Conservation (phyloP, 2,329 filamentous ascomycete genomes). For the Knoxdaviesia capensis region DNA sequence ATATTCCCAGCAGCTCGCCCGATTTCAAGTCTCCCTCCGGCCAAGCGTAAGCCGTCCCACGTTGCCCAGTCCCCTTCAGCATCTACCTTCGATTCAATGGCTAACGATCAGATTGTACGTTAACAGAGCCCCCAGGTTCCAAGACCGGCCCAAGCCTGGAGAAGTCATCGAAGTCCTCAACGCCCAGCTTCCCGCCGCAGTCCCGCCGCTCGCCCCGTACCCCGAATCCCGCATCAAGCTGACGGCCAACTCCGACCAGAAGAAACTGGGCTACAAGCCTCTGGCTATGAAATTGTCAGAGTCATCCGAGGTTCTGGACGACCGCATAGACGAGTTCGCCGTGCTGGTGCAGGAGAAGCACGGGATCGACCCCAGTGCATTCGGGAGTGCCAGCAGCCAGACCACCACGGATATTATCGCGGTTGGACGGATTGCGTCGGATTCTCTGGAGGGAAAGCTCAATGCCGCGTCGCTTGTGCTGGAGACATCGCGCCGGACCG, state of each 20-base stretch:
- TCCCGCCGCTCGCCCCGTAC: slow-evolving; percentile 52
- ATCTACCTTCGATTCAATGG: not conserved
- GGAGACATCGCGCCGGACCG: slow-evolving; percentile 69
- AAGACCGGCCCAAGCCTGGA: slow-evolving; percentile 58
- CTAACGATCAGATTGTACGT: not conserved
- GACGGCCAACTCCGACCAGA: slow-evolving; percentile 69
- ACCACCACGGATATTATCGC: slow-evolving; percentile 75
- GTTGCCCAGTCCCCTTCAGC: not conserved
- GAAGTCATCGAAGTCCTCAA: slow-evolving; percentile 61
- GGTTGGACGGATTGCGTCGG: slow-evolving; percentile 78
- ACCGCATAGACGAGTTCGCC: slow-evolving; percentile 81
- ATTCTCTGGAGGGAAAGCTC: slow-evolving; percentile 67
- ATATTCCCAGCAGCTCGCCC: slow-evolving; percentile 22
- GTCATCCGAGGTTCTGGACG: slow-evolving; percentile 81
- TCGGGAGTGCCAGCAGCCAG: slow-evolving; percentile 72
- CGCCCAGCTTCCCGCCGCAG: slow-evolving; percentile 40
- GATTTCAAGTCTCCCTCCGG: slow-evolving; percentile 14
- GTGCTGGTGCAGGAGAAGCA: slow-evolving; percentile 55
- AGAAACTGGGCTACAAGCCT: slow-evolving; percentile 79
- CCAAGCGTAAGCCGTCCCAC: slow-evolving; percentile 12
- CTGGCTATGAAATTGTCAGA: slow-evolving; percentile 91
- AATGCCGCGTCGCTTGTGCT: slow-evolving; percentile 73
- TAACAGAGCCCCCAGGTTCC: slow-evolving; percentile 42
- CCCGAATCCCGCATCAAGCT: slow-evolving; percentile 64
- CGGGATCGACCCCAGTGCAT: slow-evolving; percentile 55